phyloP scores from a whole-genome alignment of 345 rosid species.

The Gynandropsis gynandra region DNA sequence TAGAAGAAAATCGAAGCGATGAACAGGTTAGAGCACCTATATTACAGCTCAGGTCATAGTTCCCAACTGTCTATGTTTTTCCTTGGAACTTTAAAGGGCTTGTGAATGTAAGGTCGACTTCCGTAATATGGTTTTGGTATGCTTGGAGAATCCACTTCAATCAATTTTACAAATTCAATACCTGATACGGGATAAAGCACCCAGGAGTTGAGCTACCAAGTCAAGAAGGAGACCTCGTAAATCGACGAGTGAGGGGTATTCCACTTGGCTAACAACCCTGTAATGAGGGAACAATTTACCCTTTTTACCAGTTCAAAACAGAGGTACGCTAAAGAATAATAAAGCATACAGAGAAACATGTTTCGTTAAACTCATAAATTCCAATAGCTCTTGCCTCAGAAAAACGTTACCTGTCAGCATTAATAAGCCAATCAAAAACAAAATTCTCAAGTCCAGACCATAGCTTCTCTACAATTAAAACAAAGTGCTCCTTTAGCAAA shows the following conservation, averaged over 20 bases:
- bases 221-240: constrained; percentile 93
- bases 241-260: constrained; percentile 96
- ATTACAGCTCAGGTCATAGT: constrained; percentile 11
- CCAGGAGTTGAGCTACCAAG: constrained; percentile 92
- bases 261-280: constrained; percentile 98
- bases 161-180: constrained; percentile 23
- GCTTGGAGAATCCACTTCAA: constrained; percentile 3
- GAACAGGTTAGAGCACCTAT: constrained; percentile 16
- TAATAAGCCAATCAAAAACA: constrained; percentile 97
- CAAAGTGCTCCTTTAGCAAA: constrained; percentile 19
- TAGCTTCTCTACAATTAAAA: constrained; percentile 71
- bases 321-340: constrained; percentile 6
- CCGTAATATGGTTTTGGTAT: constrained; percentile 1
- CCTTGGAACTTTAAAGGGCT: constrained; percentile 4
- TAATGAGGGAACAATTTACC: constrained; percentile 20
- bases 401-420: constrained; percentile 84
- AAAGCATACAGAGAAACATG: constrained; percentile 9
- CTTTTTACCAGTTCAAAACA: constrained; percentile 1
- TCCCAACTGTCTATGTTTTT: constrained; percentile 8
- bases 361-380: constrained; percentile 13
- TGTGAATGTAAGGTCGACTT: constrained; percentile 10
- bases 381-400: constrained; percentile 19
- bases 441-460: constrained; percentile 99
- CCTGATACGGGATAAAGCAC: constrained; percentile 98
- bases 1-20: constrained; percentile 18